Base-by-base conservation (phyloP, 2,329 filamentous ascomycete species). In the Aspergillus glaucus region DNA sequence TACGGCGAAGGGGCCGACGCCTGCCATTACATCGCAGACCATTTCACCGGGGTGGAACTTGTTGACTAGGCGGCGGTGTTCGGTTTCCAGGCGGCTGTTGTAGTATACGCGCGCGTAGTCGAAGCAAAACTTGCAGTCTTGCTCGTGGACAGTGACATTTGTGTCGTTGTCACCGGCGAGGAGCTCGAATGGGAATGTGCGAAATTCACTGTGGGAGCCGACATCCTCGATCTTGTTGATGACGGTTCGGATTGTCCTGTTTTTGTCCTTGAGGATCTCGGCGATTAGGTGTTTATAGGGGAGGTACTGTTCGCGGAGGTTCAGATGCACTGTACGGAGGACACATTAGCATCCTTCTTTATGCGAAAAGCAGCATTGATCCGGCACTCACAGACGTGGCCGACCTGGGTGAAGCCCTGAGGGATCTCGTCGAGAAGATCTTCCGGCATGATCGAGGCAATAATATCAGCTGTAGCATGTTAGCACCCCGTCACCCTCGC, bases 31-130 rank as follows among this genome's bases (percentile, higher is more conserved):
- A 69, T 98, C 93, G 72, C 86, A 93, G 1, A 97, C 87, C 3
- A 90, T 90, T 63, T 97, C 87, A 36, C 93, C 91, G 6, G 86
- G 82, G 48, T 81, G 74, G 74, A 97, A 96, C 47, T 85, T 72
- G 46, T 79, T 74, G 50, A 92, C 82, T 14, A 97, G 75, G 3
- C 93, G 79, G 55, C 85, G 82, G 70, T 98, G 93, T 70, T 98
- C 93, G 0, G 84, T 87, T 61, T 94, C 86, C 12, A 98, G 80
- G 57, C 92, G 84, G 62, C 84, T 90, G 71, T 98, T 98, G 92
- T 92, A 98, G 76, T 98, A 98, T 3, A 98, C 93, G 59, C 94
- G 94, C 53, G 87, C 82, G 68, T 95, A 98, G 74, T 98, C 88
- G 68, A 98, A 97, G 48, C 78, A 78, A 73, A 95, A 98, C n/a